Percentiles rank a stretch among this genome's conserved stretches.
phyloP scores from a whole-genome alignment of 352 stramenopile species.

The Stramenopiles sp. region DNA sequence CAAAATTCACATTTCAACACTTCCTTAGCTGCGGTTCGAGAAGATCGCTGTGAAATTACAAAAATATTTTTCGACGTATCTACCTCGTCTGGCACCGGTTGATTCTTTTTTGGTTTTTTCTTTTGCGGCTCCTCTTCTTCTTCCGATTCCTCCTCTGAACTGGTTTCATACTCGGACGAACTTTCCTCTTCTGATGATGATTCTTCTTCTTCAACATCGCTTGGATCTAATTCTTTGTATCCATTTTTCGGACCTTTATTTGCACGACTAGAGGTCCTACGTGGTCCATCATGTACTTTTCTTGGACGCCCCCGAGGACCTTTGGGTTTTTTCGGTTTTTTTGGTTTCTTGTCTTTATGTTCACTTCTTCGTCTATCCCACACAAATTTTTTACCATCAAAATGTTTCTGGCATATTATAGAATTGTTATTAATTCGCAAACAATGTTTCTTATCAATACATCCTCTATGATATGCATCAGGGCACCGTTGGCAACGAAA shows the following conservation, averaged over 20 bases:
- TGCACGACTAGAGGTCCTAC: neutral
- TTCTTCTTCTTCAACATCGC: neutral
- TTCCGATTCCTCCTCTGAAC: neutral
- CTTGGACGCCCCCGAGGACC: too few species aligned
- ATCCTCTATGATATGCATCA: neutral
- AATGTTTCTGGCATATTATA: slow-evolving; percentile 62
- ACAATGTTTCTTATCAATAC: slow-evolving; percentile 30
- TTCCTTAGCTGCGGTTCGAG: neutral
- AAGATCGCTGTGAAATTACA: neutral
- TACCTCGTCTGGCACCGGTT: neutral
- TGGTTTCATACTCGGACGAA: too few species aligned
- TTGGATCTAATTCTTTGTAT: neutral
- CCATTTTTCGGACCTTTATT: neutral
- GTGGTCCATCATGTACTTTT: too few species aligned
- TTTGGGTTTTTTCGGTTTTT: neutral
- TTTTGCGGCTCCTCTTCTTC: neutral
- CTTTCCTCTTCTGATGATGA: neutral
- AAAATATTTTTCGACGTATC: neutral
- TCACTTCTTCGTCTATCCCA: neutral
- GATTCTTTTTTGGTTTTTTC: neutral
- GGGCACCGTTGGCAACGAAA: neutral
- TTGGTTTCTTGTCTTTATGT: neutral
- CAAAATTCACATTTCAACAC: slow-evolving; percentile 2
- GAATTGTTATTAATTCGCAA: slow-evolving; percentile 52
- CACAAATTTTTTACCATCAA: slow-evolving; percentile 14